Evolutionary conservation across 768 basidiomycete species (phyloP).

Genomic region (Dioszegia hungarica): DNA sequence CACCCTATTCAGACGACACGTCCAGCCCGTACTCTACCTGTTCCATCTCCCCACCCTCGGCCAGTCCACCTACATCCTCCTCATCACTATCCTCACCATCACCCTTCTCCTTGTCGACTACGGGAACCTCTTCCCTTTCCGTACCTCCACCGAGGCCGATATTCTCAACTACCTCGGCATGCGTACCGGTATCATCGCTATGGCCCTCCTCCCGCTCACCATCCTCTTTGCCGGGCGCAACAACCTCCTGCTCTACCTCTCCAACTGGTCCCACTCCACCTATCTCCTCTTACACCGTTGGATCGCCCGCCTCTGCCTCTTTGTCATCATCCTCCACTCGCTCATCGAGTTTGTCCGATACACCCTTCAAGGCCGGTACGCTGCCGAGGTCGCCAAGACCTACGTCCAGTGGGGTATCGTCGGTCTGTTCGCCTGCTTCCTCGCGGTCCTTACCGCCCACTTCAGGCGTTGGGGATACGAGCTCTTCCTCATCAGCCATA

Average conservation of each 20-base stretch:
- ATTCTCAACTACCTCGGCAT: slow-evolving; percentile 10
- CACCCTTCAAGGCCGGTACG: slow-evolving; percentile 3
- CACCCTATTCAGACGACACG: neutral
- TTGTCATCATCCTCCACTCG: slow-evolving; percentile 8
- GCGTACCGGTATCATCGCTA: slow-evolving; percentile 11
- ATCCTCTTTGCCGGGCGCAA: slow-evolving; percentile 18
- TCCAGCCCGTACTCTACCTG: neutral
- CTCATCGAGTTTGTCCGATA: neutral
- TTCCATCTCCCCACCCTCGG: slow-evolving; percentile 10
- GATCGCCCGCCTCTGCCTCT: slow-evolving; percentile 7
- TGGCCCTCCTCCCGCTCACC: slow-evolving; percentile 14
- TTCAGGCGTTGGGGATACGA: slow-evolving; percentile 11
- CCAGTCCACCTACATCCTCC: neutral
- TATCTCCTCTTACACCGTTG: slow-evolving; percentile 12
- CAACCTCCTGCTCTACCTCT: slow-evolving; percentile 17
- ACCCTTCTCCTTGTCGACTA: slow-evolving; percentile 1
- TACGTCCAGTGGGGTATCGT: slow-evolving; percentile 16
- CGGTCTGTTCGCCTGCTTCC: neutral
- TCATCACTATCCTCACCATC: slow-evolving; percentile 1
- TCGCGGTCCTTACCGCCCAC: slow-evolving; percentile 4
- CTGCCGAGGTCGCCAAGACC: neutral
- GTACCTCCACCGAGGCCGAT: neutral
- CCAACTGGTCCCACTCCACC: slow-evolving; percentile 17
- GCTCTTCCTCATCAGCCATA: slow-evolving; percentile 15
- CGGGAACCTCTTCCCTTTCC: slow-evolving; percentile 5